phyloP scores from a whole-genome alignment of 148 eudicot genomes.

The Silene conica region DNA sequence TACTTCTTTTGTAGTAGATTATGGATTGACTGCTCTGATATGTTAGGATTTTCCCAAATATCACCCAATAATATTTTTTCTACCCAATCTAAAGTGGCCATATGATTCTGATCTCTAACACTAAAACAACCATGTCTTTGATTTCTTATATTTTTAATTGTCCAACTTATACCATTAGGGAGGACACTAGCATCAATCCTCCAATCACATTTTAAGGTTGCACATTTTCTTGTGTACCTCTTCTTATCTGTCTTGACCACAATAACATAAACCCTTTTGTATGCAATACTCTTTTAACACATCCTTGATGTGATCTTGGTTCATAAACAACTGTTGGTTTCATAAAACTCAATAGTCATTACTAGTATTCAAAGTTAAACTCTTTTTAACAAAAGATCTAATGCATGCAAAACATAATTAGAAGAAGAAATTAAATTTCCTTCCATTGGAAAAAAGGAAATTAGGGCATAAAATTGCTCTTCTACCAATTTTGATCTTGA shows the following conservation, averaged over 20 bases:
- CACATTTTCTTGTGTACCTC: not conserved
- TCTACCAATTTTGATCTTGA: too few species aligned
- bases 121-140: not conserved
- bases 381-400: too few species aligned
- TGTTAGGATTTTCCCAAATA: not conserved
- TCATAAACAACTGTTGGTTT: not conserved
- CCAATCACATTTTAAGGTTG: too few species aligned
- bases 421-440: too few species aligned
- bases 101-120: not conserved
- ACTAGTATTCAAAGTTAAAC: too few species aligned
- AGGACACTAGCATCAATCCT: too few species aligned
- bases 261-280: not conserved
- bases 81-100: not conserved
- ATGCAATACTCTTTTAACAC: slow-evolving; percentile 6
- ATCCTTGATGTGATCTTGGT: slow-evolving; percentile 6
- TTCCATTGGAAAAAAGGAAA: too few species aligned
- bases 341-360: too few species aligned
- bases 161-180: not conserved
- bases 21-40: not conserved
- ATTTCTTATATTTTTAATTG: not conserved
- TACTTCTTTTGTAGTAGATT: not conserved
- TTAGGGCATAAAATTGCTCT: too few species aligned
- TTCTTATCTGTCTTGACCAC: not conserved
- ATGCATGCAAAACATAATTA: too few species aligned
- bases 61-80: not conserved